A percentile compares a stretch with the other conserved stretches of the same genome.
These are phyloP conservation scores for Crassisporium funariophilum DNA, from an alignment of 768 basidiomycete genomes.

Conservation along the genomic window DNA sequence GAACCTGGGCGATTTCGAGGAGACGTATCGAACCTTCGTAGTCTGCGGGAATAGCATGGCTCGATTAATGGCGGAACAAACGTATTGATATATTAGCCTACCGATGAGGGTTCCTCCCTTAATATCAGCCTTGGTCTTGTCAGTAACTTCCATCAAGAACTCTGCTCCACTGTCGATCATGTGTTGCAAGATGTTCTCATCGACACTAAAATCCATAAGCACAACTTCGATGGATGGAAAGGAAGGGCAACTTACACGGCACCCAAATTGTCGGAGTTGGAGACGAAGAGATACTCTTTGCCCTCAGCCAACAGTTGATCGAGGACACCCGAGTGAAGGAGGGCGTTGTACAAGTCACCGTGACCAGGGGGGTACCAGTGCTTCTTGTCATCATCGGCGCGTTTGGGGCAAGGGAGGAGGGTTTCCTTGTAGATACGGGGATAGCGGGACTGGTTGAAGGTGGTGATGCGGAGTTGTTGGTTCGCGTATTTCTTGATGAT, in stretches of 20 bases:
- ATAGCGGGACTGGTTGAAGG: constrained; percentile 93
- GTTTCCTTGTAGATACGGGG: constrained; percentile 92
- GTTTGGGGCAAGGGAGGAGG: constrained; percentile 80
- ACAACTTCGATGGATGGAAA: neutral
- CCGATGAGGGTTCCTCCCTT: constrained; percentile 84
- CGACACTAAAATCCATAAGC: constrained; percentile 51
- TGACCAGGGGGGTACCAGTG: constrained; percentile 98
- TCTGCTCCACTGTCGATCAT: constrained; percentile 83
- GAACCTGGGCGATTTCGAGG: constrained; percentile 94
- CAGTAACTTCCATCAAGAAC: constrained; percentile 94
- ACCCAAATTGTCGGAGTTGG: constrained; percentile 96
- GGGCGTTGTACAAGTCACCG: constrained; percentile 93
- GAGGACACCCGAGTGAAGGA: constrained; percentile 87
- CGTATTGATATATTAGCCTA: constrained; percentile 14
- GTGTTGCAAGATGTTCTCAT: constrained; percentile 81
- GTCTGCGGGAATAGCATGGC: constrained; percentile 46
- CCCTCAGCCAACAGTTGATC: constrained; percentile 88
- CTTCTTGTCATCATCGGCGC: constrained; percentile 81
- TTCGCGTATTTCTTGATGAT: constrained; percentile 97
- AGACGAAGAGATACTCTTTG: constrained; percentile 97
- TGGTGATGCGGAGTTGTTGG: constrained; percentile 90
- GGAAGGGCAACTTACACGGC: constrained; percentile 61
- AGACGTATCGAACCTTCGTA: constrained; percentile 88
- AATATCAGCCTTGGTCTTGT: constrained; percentile 90
- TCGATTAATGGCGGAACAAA: neutral